phyloP scores from a whole-genome alignment of 192 early-diverging fungal genomes.

The Irineochytrium annulatum region DNA sequence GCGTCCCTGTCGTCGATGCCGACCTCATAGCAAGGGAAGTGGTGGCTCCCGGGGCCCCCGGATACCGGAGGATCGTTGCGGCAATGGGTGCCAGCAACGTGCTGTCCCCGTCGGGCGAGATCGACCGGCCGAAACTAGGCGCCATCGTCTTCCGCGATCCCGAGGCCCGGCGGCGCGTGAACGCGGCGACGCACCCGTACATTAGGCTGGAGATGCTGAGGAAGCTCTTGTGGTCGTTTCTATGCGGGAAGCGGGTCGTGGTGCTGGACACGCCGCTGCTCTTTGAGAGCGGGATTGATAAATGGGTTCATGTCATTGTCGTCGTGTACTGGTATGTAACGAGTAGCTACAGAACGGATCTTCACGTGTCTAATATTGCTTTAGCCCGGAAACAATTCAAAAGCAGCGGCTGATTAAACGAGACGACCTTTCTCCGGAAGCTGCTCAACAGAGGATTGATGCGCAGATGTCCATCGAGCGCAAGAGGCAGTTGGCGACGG shows the following conservation, averaged over 20 bases:
- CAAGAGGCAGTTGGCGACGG: slow-evolving; percentile 71
- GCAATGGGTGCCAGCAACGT: slow-evolving; percentile 73
- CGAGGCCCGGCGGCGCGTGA: slow-evolving; percentile 66
- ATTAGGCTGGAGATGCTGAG: slow-evolving; percentile 79
- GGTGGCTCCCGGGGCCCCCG: slow-evolving; percentile 70
- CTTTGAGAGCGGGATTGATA: slow-evolving; percentile 77
- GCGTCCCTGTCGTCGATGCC: slow-evolving; percentile 80
- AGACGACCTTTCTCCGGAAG: slow-evolving; percentile 61
- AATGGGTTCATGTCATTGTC: slow-evolving; percentile 63
- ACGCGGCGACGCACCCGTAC: slow-evolving; percentile 81
- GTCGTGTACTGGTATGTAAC: slow-evolving; percentile 75
- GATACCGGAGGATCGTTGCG: slow-evolving; percentile 66
- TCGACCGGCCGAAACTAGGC: slow-evolving; percentile 77
- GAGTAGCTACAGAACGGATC: too few species aligned
- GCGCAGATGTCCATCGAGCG: slow-evolving; percentile 80
- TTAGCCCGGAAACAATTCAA: slow-evolving; percentile 71
- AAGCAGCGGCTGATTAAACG: slow-evolving; percentile 67
- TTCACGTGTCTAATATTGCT: not conserved
- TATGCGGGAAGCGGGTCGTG: slow-evolving; percentile 63
- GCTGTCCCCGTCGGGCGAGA: slow-evolving; percentile 37
- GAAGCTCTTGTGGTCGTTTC: slow-evolving; percentile 62
- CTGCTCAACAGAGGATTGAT: slow-evolving; percentile 65
- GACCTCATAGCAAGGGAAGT: slow-evolving; percentile 85
- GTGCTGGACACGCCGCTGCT: slow-evolving; percentile 93
- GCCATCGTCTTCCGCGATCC: slow-evolving; percentile 74